Conservation (phyloP, 805 yeast species). For the Jamesozyma gamospora region DNA sequence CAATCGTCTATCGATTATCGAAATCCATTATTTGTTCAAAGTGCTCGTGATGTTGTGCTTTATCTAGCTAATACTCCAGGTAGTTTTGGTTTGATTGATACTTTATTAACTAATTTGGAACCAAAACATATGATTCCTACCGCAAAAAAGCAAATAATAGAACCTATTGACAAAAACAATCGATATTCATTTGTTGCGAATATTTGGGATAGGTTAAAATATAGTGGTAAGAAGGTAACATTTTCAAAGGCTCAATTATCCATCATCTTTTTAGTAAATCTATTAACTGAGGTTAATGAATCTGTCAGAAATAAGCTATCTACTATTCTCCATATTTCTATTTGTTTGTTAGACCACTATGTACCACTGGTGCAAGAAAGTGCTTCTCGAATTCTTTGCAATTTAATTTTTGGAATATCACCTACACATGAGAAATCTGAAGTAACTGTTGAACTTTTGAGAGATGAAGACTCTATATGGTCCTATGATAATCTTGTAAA, state of each 20-base stretch:
- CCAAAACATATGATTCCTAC: conserved; percentile 84
- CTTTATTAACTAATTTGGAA: conserved; percentile 57
- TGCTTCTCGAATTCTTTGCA: conserved; percentile 65
- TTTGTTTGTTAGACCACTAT: conserved; percentile 83
- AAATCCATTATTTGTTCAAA: conserved; percentile 65
- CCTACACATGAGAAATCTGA: conserved; percentile 44
- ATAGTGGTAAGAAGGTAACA: conserved; percentile 55
- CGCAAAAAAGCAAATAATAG: conserved; percentile 33
- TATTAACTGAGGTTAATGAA: conserved; percentile 59
- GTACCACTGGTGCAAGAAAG: conserved; percentile 74
- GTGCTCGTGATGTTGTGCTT: conserved; percentile 71
- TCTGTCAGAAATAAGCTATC: conserved; percentile 54
- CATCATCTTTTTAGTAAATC: conserved; percentile 72
- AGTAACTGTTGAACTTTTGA: conserved; percentile 46
- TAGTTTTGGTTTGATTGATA: conserved; percentile 45
- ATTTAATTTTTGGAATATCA: conserved; percentile 54
- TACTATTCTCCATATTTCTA: conserved; percentile 63
- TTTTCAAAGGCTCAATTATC: conserved; percentile 85
- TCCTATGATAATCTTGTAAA: conserved; percentile 73
- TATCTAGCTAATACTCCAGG: conserved; percentile 51
- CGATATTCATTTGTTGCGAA: conserved; percentile 71
- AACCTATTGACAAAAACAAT: conserved; percentile 28
- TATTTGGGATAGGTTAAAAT: conserved; percentile 45
- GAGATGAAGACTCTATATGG: conserved; percentile 56
- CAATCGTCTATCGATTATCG: conserved; percentile 58